Evolutionary conservation across 305 asterid species (phyloP).

Genomic region (Fraxinus xanthoxyloides): DNA sequence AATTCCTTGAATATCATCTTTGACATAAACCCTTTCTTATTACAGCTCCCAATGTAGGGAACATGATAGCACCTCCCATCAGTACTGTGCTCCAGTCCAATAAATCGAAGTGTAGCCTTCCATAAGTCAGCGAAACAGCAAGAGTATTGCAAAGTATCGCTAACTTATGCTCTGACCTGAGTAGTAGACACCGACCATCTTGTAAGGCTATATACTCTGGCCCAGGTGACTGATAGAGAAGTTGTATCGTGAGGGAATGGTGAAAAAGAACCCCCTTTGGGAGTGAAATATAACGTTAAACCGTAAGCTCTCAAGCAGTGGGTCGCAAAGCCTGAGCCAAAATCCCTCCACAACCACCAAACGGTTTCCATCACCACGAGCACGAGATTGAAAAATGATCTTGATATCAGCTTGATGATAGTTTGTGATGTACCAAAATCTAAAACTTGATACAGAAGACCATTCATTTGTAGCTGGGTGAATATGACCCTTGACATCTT

Average conservation of each 20-base stretch:
- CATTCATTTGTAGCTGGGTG: neutral
- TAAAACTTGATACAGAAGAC: neutral
- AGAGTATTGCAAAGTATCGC: no score
- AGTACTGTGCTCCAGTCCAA: no score
- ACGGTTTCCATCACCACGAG: conserved; percentile 24
- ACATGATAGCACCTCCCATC: no score
- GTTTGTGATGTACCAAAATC: neutral
- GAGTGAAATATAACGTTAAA: no score
- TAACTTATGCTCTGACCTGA: neutral
- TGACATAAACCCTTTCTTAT: conserved; percentile 5
- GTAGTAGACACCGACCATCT: conserved; percentile 18
- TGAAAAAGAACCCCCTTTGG: no score
- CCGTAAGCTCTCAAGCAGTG: neutral
- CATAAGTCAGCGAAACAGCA: no score
- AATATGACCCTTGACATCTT: neutral
- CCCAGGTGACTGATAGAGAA: neutral
- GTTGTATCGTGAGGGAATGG: no score
- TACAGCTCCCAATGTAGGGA: neutral
- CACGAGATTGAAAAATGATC: conserved; percentile 30
- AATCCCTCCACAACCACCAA: conserved; percentile 29
- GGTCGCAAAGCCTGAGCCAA: conserved; percentile 10
- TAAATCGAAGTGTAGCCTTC: no score
- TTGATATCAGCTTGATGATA: conserved; percentile 26
- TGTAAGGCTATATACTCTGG: conserved; percentile 6
- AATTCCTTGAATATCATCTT: conserved; percentile 30